phyloP scores from a whole-genome alignment of 2,329 filamentous ascomycete genomes.

The Colletotrichum tabaci region DNA sequence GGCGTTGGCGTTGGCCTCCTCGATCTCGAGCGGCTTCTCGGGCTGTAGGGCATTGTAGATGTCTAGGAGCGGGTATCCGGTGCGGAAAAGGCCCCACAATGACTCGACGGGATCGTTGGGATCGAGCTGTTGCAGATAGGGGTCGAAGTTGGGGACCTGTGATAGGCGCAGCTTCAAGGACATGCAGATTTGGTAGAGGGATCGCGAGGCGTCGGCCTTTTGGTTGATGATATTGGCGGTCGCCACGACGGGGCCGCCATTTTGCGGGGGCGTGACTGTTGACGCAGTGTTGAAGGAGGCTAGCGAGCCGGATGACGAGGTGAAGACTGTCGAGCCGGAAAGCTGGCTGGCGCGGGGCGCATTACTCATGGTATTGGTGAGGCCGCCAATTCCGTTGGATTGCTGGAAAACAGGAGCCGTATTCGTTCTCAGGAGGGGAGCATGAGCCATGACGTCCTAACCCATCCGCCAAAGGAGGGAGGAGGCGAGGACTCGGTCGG shows the following conservation, averaged over 20 bases:
- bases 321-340: conserved; percentile 72
- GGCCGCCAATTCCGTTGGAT: conserved; percentile 62
- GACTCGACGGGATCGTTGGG: conserved; percentile 85
- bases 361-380: conserved; percentile 66
- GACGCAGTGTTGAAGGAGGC: conserved; percentile 62
- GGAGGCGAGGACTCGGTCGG: conserved; percentile 15
- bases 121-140: conserved; percentile 80
- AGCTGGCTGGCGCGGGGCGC: conserved; percentile 73
- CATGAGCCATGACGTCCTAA: conserved; percentile 70
- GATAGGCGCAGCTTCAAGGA: conserved; percentile 85
- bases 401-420: conserved; percentile 69
- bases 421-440: conserved; percentile 71
- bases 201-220: conserved; percentile 90
- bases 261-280: conserved; percentile 60
- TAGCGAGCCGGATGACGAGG: conserved; percentile 68
- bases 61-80: conserved; percentile 86
- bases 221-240: conserved; percentile 98
- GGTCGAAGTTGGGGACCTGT: conserved; percentile 87
- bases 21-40: conserved; percentile 76
- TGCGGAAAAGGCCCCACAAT: conserved; percentile 88
- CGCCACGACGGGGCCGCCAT: conserved; percentile 77
- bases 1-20: conserved; percentile 67
- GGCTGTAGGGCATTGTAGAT: conserved; percentile 92
- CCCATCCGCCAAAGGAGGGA: conserved; percentile 55
- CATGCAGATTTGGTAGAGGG: conserved; percentile 95